Percentiles rank a stretch among this genome's conserved stretches.
Evolutionary conservation across 164 flowering plant species (phyloP).

Genomic region (Annona cherimola): DNA sequence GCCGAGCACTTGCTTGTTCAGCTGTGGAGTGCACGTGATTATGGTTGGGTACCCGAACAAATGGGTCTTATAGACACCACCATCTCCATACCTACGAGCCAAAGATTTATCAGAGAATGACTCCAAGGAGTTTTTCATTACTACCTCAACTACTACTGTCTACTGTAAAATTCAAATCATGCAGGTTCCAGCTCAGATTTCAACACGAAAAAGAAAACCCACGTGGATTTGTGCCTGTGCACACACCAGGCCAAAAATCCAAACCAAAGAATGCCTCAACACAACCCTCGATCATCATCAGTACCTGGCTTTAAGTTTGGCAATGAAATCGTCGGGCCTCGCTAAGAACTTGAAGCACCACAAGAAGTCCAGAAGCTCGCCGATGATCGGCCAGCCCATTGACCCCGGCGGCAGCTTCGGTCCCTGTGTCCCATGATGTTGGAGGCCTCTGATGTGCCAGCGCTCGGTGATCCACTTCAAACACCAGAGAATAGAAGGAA

Average conservation of each 20-base stretch:
- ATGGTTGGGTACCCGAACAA: slow-evolving; percentile 16
- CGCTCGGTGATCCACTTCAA: slow-evolving; percentile 9
- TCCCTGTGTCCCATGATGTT: not conserved
- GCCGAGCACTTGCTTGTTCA: slow-evolving; percentile 14
- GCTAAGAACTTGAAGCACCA: slow-evolving; percentile 17
- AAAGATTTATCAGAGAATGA: too few relatives aligned
- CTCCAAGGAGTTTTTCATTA: too few relatives aligned
- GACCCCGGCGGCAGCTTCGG: slow-evolving; percentile 10
- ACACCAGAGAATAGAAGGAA: not conserved
- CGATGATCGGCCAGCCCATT: slow-evolving; percentile 18
- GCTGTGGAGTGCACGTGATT: slow-evolving; percentile 8
- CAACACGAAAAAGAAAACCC: too few relatives aligned
- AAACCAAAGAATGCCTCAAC: not conserved
- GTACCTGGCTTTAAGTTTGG: slow-evolving; percentile 16
- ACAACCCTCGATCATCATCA: not conserved
- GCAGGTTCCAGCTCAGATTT: too few relatives aligned
- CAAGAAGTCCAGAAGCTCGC: slow-evolving; percentile 15
- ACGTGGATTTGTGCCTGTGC: too few relatives aligned
- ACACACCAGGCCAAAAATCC: too few relatives aligned
- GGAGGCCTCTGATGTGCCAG: slow-evolving; percentile 2
- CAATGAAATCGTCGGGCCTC: slow-evolving; percentile 18
- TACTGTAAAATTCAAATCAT: too few relatives aligned
- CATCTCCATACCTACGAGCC: slow-evolving; percentile 13
- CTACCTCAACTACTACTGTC: too few relatives aligned
- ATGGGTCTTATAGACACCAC: slow-evolving; percentile 15